Evolutionary conservation across 495 filamentous ascomycete species (phyloP).

Genomic region (Neohortaea acidophila): DNA sequence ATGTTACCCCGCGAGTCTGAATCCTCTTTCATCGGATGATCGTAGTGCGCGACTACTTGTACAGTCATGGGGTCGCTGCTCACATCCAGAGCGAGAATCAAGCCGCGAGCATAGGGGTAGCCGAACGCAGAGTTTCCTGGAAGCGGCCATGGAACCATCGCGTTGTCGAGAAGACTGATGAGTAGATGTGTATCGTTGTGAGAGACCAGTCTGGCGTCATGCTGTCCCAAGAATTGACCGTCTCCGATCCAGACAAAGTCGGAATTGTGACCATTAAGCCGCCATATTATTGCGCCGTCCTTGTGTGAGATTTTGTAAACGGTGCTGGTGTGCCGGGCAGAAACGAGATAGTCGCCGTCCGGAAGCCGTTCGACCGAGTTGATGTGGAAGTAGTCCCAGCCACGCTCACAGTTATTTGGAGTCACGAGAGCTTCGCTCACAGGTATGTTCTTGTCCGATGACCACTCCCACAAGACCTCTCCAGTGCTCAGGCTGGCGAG

Average conservation of each 20-base stretch:
- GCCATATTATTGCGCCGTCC: constrained; percentile 17
- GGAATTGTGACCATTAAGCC: constrained; percentile 9
- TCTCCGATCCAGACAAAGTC: constrained; percentile 2
- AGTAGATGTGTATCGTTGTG: constrained; percentile 9
- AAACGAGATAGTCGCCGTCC: constrained; percentile 17
- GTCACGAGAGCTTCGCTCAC: no score
- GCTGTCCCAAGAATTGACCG: constrained; percentile 10
- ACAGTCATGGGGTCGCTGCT: constrained; percentile 1
- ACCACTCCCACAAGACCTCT: no score
- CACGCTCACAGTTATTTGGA: no score
- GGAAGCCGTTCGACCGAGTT: constrained; percentile 16
- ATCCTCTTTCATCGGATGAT: constrained; percentile 3
- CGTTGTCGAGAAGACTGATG: constrained; percentile 14
- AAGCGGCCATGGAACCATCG: not conserved
- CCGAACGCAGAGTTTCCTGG: not conserved
- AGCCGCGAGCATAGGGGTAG: constrained; percentile 4
- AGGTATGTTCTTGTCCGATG: no score
- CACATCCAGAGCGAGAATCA: constrained; percentile 8
- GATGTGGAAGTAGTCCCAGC: no score
- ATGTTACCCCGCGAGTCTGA: not conserved
- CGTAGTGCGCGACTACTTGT: not conserved
- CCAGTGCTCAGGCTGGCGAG: no score
- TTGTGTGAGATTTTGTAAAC: constrained; percentile 13
- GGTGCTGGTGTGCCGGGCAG: constrained; percentile 11
- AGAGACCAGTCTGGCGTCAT: constrained; percentile 5